A percentile compares a stretch with the other conserved stretches of the same genome.
These are phyloP conservation scores for Vishniacozyma victoriae DNA, from an alignment of 768 basidiomycete species.

Conservation along the genomic window DNA sequence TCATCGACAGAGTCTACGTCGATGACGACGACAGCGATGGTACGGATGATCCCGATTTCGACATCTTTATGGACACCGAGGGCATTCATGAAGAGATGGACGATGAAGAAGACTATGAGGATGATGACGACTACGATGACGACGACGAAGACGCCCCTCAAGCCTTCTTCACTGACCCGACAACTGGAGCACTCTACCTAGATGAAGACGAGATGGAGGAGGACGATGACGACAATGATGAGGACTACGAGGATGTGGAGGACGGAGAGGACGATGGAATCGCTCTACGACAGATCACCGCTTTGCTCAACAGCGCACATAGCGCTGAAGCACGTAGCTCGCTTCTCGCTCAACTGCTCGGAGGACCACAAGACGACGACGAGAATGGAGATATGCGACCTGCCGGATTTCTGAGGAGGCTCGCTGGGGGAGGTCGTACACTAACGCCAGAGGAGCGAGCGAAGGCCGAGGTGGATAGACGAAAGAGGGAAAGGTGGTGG, in stretches of 20 bases:
- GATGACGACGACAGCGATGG: conserved; percentile 9
- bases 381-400: background rate
- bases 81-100: conserved; percentile 16
- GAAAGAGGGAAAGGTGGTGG: conserved; percentile 32
- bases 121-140: conserved; percentile 16
- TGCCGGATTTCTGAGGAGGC: background rate
- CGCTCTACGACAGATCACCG: conserved; percentile 16
- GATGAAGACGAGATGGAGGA: conserved; percentile 14
- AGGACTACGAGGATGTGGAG: conserved; percentile 12
- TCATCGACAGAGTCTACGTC: too few species aligned
- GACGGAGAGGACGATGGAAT: conserved; percentile 4
- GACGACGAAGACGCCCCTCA: conserved; percentile 12
- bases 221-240: conserved; percentile 14
- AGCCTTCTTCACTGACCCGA: background rate
- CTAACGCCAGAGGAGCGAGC: background rate
- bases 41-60: conserved; percentile 10
- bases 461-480: conserved; percentile 1
- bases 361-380: conserved; percentile 3
- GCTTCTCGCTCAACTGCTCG: conserved; percentile 18
- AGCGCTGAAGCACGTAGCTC: conserved; percentile 12
- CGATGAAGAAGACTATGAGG: conserved; percentile 17
- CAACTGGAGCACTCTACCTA: too few species aligned
- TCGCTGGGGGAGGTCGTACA: background rate
- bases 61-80: conserved; percentile 3
- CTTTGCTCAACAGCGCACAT: conserved; percentile 12